Evolutionary conservation across 2,329 filamentous ascomycete species (phyloP), one percentile per base, ranked within the genome.

Genomic region (Colletotrichum sp.): DNA sequence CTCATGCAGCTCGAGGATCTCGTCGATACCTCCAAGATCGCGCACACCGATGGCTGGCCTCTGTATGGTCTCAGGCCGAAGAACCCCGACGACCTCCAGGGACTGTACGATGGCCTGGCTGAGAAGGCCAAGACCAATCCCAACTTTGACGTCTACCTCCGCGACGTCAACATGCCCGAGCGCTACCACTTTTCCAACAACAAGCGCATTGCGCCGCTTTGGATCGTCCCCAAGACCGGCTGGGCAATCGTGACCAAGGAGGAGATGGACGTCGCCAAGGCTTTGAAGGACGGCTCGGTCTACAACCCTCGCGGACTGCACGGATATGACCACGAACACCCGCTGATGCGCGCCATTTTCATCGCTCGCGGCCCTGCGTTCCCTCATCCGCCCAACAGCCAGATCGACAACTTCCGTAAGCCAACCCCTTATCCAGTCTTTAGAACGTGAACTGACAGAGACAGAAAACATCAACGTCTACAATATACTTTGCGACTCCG

Each of bases 321-420:
- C 82, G 97, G 97, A 3, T 99, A 99, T 82, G 97, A 99, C 82
- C 94, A 98, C 81, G 93, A 98, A 81, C 94, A 99, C 82, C 96
- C 96, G 1, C 88, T 99, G 60, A 99, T 99, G 97, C 90, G 97
- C 52, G 96, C 97, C 1, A 98, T 99, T 59, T 99, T 99, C 80
- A 90, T 99, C 65, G 97, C 97, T 2, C 90, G 95, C 52, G 97
- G 97, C 0, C 97, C 97, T 6, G 96, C 96, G 1, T 99, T 99
- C 82, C 95, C 95, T 0, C 96, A 98, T 80, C 87, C 91, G 52
- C 92, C 95, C 0, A 96, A 97, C 80, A 98, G 95, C 83, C 91
- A 93, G 78, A 85, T 99, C 36, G 92, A 95, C 36, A 88, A 90
- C 5, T 99, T 99, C 83, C 96, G 95, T 96, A 90, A 91, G 94